phyloP scores from a whole-genome alignment of 148 eudicot species.

The Persicaria maculosa region DNA sequence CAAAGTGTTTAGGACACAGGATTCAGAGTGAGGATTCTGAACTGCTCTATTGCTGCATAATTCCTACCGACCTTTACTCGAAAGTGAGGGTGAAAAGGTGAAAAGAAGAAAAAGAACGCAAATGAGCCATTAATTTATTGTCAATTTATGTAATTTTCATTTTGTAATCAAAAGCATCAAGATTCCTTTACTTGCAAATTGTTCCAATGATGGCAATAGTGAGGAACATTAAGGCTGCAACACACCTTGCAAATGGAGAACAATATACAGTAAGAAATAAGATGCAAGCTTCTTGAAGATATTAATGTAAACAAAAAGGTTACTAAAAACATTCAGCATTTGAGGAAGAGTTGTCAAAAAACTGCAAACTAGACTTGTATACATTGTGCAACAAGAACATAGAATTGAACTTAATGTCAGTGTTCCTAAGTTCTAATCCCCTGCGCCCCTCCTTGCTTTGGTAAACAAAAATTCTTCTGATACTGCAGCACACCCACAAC shows the following conservation, averaged over 20 bases:
- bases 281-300: not conserved
- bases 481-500: not conserved
- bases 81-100: too few species aligned
- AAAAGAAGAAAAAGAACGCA: not conserved
- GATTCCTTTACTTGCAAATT: not conserved
- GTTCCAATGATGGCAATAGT: not conserved
- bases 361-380: not conserved
- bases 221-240: not conserved
- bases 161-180: not conserved
- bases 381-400: conserved; percentile 1
- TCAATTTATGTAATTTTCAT: not conserved
- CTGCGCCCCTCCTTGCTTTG: not conserved
- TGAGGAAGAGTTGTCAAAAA: not conserved
- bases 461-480: not conserved
- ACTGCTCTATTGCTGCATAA: too few species aligned
- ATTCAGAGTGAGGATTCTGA: too few species aligned
- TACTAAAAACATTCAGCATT: not conserved
- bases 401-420: not conserved
- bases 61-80: too few species aligned
- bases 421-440: not conserved
- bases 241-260: not conserved
- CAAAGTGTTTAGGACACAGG: too few species aligned
- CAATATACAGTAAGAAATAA: not conserved
- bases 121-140: not conserved
- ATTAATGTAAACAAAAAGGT: not conserved